Percentiles rank a stretch among this genome's conserved stretches.
These are phyloP conservation scores for Rhizopus arrhizus DNA, from an alignment of 371 early-diverging fungal species.

Conservation along the genomic window DNA sequence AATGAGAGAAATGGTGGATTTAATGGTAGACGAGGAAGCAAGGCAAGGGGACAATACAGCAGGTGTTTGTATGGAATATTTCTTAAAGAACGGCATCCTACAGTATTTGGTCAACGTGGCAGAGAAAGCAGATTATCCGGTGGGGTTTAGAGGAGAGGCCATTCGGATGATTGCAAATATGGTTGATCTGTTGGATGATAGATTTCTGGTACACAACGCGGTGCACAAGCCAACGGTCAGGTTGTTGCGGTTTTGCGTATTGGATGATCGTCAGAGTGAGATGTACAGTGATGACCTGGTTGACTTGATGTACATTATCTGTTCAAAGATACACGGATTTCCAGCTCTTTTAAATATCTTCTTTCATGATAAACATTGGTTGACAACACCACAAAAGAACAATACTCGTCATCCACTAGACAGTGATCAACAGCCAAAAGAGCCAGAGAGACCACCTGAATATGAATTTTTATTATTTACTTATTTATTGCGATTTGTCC, in stretches of 20 bases:
- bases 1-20: constrained; percentile 83
- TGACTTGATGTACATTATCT: constrained; percentile 86
- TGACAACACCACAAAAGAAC: constrained; percentile 63
- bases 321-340: constrained; percentile 88
- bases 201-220: constrained; percentile 87
- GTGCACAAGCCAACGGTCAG: constrained; percentile 87
- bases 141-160: constrained; percentile 83
- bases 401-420: constrained; percentile 13
- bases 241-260: constrained; percentile 71
- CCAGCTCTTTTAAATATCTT: constrained; percentile 89
- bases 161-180: constrained; percentile 81
- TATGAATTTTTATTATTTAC: constrained; percentile 86
- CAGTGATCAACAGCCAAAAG: constrained; percentile 19
- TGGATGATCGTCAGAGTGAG: constrained; percentile 61
- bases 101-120: constrained; percentile 78
- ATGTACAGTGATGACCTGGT: constrained; percentile 83
- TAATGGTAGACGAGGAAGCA: constrained; percentile 90
- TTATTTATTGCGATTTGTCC: constrained; percentile 84
- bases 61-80: constrained; percentile 91
- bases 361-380: constrained; percentile 82
- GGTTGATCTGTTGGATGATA: constrained; percentile 83
- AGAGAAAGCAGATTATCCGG: constrained; percentile 78
- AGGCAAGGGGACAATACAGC: constrained; percentile 71
- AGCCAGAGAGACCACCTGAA: constrained; percentile 36
- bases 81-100: constrained; percentile 82